Percentiles rank a stretch among this genome's conserved stretches.
These are phyloP conservation scores for Phialocephala sp. DNA, from an alignment of 2,329 filamentous ascomycete genomes.

Conservation along the genomic window DNA sequence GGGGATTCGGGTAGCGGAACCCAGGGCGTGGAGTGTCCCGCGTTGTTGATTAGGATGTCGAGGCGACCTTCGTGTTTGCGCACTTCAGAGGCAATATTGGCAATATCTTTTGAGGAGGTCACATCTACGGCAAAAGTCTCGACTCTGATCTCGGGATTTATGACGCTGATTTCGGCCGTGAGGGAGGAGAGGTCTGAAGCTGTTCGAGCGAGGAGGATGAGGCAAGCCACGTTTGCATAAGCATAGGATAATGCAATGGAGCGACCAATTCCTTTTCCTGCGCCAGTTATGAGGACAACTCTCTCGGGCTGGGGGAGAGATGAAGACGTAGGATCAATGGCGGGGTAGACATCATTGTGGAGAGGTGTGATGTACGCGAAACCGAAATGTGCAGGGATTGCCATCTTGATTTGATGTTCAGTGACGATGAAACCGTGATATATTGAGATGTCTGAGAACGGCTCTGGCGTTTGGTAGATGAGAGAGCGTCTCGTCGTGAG, in stretches of 20 bases:
- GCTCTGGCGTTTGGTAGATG: neutral
- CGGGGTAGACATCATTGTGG: slow-evolving; percentile 57
- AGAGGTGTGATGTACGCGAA: neutral
- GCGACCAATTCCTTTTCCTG: slow-evolving; percentile 35
- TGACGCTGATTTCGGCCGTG: slow-evolving; percentile 24
- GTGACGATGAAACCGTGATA: neutral
- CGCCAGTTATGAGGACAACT: slow-evolving; percentile 35
- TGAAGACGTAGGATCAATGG: slow-evolving; percentile 50
- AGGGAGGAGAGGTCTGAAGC: slow-evolving; percentile 17
- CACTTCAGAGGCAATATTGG: slow-evolving; percentile 20
- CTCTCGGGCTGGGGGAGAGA: slow-evolving; percentile 25
- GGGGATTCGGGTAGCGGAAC: slow-evolving; percentile 26
- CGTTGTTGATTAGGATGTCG: slow-evolving; percentile 39
- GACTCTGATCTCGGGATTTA: slow-evolving; percentile 27
- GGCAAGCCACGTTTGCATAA: slow-evolving; percentile 32
- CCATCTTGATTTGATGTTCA: neutral
- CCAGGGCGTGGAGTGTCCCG: slow-evolving; percentile 27
- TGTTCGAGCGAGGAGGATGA: slow-evolving; percentile 31
- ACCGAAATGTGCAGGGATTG: slow-evolving; percentile 1
- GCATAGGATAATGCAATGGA: slow-evolving; percentile 34
- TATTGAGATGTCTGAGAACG: neutral
- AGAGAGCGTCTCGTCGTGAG: neutral
- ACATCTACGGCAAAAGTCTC: slow-evolving; percentile 32
- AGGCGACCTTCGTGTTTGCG: slow-evolving; percentile 30
- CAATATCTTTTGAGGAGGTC: slow-evolving; percentile 20